A percentile compares a stretch with the other conserved stretches of the same genome.
phyloP scores from a whole-genome alignment of 2,329 filamentous ascomycete genomes.

The Aspergillus pseudotamarii region DNA sequence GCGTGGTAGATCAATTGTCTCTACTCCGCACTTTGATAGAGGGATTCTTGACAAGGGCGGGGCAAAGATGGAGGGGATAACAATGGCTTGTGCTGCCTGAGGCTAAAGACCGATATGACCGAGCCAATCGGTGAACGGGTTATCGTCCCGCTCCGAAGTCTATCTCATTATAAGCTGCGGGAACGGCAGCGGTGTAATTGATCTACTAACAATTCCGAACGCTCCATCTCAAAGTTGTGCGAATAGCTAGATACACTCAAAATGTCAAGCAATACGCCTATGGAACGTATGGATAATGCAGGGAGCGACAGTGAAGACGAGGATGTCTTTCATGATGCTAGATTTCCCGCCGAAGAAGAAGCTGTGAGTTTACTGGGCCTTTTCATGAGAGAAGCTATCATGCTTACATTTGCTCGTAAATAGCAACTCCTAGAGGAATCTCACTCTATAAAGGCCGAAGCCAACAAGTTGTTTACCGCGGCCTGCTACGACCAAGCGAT shows the following conservation, averaged over 20 bases:
- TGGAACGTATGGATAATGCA: slow-evolving; percentile 4
- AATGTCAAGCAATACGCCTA: slow-evolving; percentile 17
- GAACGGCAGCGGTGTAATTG: neutral
- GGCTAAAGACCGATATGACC: neutral
- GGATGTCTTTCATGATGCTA: slow-evolving; percentile 46
- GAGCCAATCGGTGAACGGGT: slow-evolving; percentile 1
- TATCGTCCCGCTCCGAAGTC: neutral
- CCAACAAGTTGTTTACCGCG: slow-evolving; percentile 77
- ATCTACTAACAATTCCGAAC: neutral
- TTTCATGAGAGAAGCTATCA: slow-evolving; percentile 4
- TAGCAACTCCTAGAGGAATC: slow-evolving; percentile 72
- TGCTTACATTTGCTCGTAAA: slow-evolving; percentile 14
- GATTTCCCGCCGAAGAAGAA: slow-evolving; percentile 52
- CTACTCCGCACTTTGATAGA: neutral
- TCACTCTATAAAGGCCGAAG: slow-evolving; percentile 70
- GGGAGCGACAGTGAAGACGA: slow-evolving; percentile 40
- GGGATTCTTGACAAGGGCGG: neutral
- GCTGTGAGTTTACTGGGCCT: slow-evolving; percentile 35
- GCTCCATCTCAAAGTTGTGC: neutral
- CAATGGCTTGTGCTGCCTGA: neutral
- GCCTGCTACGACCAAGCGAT: slow-evolving; percentile 77
- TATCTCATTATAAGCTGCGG: neutral
- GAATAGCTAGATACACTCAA: slow-evolving; percentile 22
- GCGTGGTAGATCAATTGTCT: neutral
- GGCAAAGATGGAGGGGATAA: neutral